Base-by-base conservation (phyloP, 2,329 filamentous ascomycete species). In the Colletotrichum incanum region DNA sequence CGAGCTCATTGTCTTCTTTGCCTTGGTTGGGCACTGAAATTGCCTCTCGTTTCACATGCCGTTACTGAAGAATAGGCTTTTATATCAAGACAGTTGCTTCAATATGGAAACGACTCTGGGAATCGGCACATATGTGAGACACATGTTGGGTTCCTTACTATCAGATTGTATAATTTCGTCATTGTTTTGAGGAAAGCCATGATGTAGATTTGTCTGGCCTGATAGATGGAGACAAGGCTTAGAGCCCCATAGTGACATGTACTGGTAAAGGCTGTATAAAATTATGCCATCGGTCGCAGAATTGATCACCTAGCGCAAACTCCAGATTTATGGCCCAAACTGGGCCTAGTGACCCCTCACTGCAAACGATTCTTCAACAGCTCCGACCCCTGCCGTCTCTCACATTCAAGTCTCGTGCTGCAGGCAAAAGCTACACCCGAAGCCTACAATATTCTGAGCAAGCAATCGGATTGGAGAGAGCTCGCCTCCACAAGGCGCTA, bases 71-170 rank as follows among this genome's bases (percentile, higher is more conserved):
- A 34, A 49, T 50, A 11, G 18, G 12, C 11, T 7, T 11, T 18
- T 37, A 16, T n/a, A 9, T 18, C 26, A 16, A 37, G 9, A 34
- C 41, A 18, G 14, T 31, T 45, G n/a, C n/a, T 37, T 58, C 50
- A n/a, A 71, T 62, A 61, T 23, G 68, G 56, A 20, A 55, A 41
- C 23, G n/a, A 31, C 41, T 39, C 64, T 50, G 64, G 28, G 34
- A 16, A 34, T 67, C 43, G 28, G 23, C 31, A 20, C 50, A 52
- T 26, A 14, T 45, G 37, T 20, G 12, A 45, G 34, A 37, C 65
- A 69, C 52, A 52, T 72, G 69, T 61, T n/a, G 41, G 7, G 16
- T n/a, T 52, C 50, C 49, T 56, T 56, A 67, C 28, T 41, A 62
- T 45, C 31, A 37, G 56, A 55, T 71, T 56, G 55, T 55, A 47